Base-by-base conservation (phyloP, 768 basidiomycete species). In the Leccinellum rugosiceps region DNA sequence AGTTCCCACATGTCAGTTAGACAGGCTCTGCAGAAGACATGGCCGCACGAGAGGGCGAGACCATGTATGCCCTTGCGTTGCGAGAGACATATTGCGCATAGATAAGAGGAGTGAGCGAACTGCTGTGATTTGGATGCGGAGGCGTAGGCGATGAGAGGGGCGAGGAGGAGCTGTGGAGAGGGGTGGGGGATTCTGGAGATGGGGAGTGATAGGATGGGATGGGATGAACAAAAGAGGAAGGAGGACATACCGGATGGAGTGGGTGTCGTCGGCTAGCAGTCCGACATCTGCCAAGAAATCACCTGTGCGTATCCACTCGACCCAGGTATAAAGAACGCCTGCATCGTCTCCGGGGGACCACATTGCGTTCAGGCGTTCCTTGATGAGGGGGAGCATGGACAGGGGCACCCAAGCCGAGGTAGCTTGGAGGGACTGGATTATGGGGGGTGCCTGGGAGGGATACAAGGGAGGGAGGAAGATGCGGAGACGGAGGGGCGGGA, bases 11-110 rank as follows among this genome's bases (percentile, higher is more conserved):
- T 94, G 52, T 88, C 86, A 52, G 78, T 77, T 26, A 96, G 71
- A 67, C 94, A 96, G 8, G 80, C 70, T n/a, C 83, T 82, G 68
- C 94, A 96, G 69, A 94, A 95, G 13, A 94, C 80, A 69, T 95
- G 94, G 1, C 73, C 72, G 66, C 93, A 95, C 3, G 75, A 67
- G 50, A 95, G 76, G 59, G 82, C 78, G 15, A 94, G 64, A 68
- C 92, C 94, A 61, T 83, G 82, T 14, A 82, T 78, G 45, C 94
- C 94, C 67, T 92, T 94, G 57, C 84, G 73, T 14, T 82, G 80
- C 34, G 81, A 79, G 4, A 95, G 73, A 69, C 94, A 96, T 50
- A 96, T 84, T 25, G 85, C 77, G 66, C 94, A 96, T 26, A 77
- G 71, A 70, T 90, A 89, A 0, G 87, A 83, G 15, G 77, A 80